Evolutionary conservation across 108 stramenopile genomes (phyloP).

Genomic region (Fragilaria radians): DNA sequence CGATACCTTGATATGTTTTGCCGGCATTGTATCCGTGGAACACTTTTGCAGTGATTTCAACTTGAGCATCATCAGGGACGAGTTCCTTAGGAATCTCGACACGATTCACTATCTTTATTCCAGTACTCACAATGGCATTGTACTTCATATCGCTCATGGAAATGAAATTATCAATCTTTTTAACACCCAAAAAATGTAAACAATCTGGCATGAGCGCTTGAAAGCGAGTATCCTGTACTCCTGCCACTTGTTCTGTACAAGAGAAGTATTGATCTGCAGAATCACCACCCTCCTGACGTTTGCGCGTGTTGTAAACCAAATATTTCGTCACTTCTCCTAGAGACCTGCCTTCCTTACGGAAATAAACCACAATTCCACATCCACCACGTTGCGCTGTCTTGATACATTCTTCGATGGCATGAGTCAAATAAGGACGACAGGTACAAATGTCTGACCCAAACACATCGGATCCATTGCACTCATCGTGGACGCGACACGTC

Average conservation of each 20-base stretch:
- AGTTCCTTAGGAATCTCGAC: constrained; percentile 96
- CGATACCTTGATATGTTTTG: constrained; percentile 77
- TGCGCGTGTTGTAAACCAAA: constrained; percentile 98
- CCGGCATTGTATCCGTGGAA: constrained; percentile 98
- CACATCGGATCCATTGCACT: constrained; percentile 98
- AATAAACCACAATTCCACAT: constrained; percentile 95
- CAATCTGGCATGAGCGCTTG: constrained; percentile 99
- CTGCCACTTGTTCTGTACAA: constrained; percentile 96
- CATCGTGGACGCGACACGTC: constrained; percentile 97
- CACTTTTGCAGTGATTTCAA: constrained; percentile 98
- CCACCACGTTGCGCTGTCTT: constrained; percentile 93
- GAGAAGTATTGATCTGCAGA: constrained; percentile 94
- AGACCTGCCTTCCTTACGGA: constrained; percentile 94
- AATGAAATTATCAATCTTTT: constrained; percentile 96
- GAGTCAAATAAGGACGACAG: constrained; percentile 96
- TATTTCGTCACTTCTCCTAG: constrained; percentile 98
- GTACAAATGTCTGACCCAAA: constrained; percentile 98
- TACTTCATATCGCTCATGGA: constrained; percentile 99
- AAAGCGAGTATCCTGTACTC: constrained; percentile 94
- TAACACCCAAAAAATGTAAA: constrained; percentile 92
- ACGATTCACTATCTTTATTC: constrained; percentile 98
- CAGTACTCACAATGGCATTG: constrained; percentile 93
- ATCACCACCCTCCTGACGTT: constrained; percentile 95
- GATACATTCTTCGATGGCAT: constrained; percentile 99
- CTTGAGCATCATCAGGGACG: constrained; percentile 96